phyloP scores from a whole-genome alignment of 345 rosid species.

The Sisymbrium irio region DNA sequence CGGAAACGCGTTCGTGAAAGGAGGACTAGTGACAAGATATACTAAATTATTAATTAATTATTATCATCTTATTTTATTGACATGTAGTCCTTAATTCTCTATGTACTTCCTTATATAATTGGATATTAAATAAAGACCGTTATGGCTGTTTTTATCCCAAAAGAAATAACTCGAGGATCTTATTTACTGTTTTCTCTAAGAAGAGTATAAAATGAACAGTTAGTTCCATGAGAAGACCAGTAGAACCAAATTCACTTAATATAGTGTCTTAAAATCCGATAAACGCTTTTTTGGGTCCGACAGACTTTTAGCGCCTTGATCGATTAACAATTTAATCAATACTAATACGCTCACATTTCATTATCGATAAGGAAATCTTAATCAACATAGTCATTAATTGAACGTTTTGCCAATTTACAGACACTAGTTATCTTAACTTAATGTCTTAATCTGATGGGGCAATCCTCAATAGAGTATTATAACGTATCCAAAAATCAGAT shows the following conservation, averaged over 20 bases:
- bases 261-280: not conserved
- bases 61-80: conserved; percentile 9
- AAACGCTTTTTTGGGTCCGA: no score
- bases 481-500: not conserved
- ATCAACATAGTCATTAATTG: not conserved
- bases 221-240: not conserved
- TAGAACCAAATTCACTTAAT: not conserved
- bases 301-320: not conserved
- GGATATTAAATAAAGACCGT: conserved; percentile 21
- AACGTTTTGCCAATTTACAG: not conserved
- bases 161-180: not conserved
- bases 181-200: not conserved
- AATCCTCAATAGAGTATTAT: no score
- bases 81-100: not conserved
- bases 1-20: conserved; percentile 20
- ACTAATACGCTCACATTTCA: not conserved
- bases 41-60: not conserved
- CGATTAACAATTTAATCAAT: not conserved
- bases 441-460: not conserved
- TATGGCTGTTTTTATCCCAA: not conserved
- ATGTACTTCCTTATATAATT: conserved; percentile 8
- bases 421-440: not conserved
- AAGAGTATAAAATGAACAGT: not conserved
- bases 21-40: conserved; percentile 13
- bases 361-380: not conserved